Percentiles rank a stretch among this genome's conserved stretches.
phyloP scores from a whole-genome alignment of 257 asterid species.

The Echites panduratus region DNA sequence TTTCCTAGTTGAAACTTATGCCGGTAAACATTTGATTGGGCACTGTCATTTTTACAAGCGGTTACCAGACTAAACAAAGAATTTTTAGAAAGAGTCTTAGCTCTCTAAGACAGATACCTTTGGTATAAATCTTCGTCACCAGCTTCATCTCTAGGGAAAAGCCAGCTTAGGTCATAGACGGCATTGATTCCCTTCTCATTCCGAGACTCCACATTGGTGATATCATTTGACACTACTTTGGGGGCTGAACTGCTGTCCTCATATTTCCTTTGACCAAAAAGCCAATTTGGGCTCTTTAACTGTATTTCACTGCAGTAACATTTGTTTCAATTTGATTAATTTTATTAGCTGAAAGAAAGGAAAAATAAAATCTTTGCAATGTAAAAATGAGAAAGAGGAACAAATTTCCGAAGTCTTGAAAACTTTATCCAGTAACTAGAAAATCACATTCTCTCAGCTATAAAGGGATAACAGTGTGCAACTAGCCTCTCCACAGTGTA shows the following conservation, averaged over 20 bases:
- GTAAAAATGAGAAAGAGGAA: background rate
- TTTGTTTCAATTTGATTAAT: background rate
- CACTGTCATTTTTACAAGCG: background rate
- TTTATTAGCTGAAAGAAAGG: background rate
- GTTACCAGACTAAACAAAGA: background rate
- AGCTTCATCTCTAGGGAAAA: conserved; percentile 53
- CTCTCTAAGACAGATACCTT: conserved; percentile 40
- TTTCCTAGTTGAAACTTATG: background rate
- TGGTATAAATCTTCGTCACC: conserved; percentile 79
- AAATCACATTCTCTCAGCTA: background rate
- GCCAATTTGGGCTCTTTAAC: conserved; percentile 97
- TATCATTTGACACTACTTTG: conserved; percentile 43
- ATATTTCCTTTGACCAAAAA: conserved; percentile 88
- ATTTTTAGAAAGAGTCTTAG: background rate
- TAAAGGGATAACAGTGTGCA: background rate
- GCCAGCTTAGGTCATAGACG: conserved; percentile 58
- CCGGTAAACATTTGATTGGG: background rate
- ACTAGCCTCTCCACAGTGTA: background rate
- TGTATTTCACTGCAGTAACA: conserved; percentile 73
- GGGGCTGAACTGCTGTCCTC: conserved; percentile 51
- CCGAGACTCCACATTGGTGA: conserved; percentile 36
- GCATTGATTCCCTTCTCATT: conserved; percentile 47
- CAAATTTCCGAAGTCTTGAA: background rate
- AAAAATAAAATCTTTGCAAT: background rate
- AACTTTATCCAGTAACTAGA: background rate